Conservation (phyloP, 1,139 yeast genomes). For the Nakaseomyces nivariensis region DNA sequence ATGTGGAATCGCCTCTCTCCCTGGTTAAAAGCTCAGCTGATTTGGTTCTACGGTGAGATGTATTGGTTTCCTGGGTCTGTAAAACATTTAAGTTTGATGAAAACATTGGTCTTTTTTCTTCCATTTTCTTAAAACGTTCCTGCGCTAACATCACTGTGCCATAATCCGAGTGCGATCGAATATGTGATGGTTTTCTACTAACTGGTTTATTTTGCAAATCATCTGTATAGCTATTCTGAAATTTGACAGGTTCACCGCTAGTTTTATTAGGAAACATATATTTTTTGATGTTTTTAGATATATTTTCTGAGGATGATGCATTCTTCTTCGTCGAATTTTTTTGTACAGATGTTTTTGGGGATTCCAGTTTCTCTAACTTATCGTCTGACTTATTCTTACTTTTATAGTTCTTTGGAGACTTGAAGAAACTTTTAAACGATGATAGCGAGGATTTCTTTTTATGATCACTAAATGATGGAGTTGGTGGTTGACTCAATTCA, state of each 20-base stretch:
- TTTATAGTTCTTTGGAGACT: slow-evolving; percentile 19
- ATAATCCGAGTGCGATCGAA: neutral
- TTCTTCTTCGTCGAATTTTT: neutral
- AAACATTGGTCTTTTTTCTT: neutral
- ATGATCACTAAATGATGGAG: slow-evolving; percentile 15
- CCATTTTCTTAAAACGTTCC: neutral
- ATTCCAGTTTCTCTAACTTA: slow-evolving; percentile 4
- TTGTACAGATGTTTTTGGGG: slow-evolving; percentile 3
- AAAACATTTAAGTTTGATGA: neutral
- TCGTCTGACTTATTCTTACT: slow-evolving; percentile 1
- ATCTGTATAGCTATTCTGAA: neutral
- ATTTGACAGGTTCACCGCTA: neutral
- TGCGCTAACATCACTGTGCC: neutral
- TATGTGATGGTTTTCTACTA: neutral
- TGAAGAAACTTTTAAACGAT: slow-evolving; percentile 26
- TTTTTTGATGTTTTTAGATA: neutral
- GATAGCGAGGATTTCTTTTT: slow-evolving; percentile 25
- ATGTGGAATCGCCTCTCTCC: neutral
- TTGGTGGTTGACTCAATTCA: slow-evolving; percentile 6
- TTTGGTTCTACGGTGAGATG: neutral
- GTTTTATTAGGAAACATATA: slow-evolving; percentile 1
- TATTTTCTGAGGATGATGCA: neutral
- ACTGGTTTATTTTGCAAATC: neutral
- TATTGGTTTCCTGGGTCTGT: neutral
- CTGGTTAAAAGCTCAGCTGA: neutral